phyloP scores from a whole-genome alignment of 441 rosid genomes.

The Kokia cookei region DNA sequence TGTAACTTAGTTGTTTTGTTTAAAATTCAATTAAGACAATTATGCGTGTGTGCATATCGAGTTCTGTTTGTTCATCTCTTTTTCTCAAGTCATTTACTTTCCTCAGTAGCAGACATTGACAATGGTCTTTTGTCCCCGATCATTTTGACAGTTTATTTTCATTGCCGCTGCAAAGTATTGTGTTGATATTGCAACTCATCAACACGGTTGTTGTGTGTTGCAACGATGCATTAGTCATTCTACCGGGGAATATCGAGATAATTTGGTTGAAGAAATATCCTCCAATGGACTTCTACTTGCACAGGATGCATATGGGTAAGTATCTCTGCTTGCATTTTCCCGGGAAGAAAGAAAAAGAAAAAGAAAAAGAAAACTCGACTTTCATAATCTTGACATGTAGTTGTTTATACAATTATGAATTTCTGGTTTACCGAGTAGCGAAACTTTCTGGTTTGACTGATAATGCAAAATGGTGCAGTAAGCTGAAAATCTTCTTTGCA shows the following conservation, averaged over 20 bases:
- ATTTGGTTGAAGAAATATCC: slow-evolving; percentile 29
- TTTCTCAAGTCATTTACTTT: not conserved
- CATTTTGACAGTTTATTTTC: slow-evolving; percentile 37
- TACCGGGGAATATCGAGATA: slow-evolving; percentile 27
- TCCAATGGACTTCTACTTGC: slow-evolving; percentile 42
- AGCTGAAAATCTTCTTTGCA: not conserved
- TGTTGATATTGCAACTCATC: slow-evolving; percentile 44
- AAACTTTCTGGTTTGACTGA: not conserved
- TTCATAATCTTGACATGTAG: not conserved
- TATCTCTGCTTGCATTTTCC: not conserved
- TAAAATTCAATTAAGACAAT: not conserved
- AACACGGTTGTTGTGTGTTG: slow-evolving; percentile 51
- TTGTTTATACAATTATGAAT: not conserved
- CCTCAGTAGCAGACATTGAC: not conserved
- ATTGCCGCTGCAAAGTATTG: slow-evolving; percentile 44
- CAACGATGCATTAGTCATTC: slow-evolving; percentile 48
- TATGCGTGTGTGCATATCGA: not conserved
- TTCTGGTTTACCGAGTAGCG: not conserved
- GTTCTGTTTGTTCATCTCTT: not conserved
- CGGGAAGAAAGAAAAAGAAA: not conserved
- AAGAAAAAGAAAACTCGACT: not conserved
- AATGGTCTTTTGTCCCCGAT: not conserved
- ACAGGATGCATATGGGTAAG: slow-evolving; percentile 49
- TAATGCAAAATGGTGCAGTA: not conserved
- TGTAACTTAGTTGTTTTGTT: not conserved